Evolutionary conservation across 345 rosid genomes (phyloP), one percentile per base, ranked within the genome.

Genomic region (Linum trigynum): DNA sequence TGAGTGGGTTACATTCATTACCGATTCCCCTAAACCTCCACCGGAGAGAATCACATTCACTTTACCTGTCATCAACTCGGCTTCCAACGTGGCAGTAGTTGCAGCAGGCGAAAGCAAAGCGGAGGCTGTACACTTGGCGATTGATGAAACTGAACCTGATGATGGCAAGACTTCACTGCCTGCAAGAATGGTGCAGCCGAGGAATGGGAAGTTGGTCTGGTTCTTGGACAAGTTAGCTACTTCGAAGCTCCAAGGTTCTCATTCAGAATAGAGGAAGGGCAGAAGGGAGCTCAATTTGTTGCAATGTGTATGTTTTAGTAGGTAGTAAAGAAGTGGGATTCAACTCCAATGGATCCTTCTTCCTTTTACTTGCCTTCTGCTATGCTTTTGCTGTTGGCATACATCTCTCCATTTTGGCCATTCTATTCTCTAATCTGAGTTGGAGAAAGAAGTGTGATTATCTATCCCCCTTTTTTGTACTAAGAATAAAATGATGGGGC

Each of bases 1-100:
- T 4, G 85, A 85, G 8, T 92, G 98, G 98, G 87, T 90, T 45
- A 82, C 89, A 5, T 86, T 78, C 59, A 76, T 86, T 56, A 86
- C 84, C 3, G 74, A 92, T 73, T 87, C 96, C 48, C 96, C 97
- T 1, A 77, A 85, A 64, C 84, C 96, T 59, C 97, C 98, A 32
- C 91, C 91, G 0, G 97, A 90, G 83, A 88, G 98, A 77, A 86
- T 92, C 73, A 92, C 96, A 5, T 92, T 90, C 75, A 92, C 96
- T 60, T 66, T 92, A 69, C 97, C 96, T 0, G 96, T 90, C 81
- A 88, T 92, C 78, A 90, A 90, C 76, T 79, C 97, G 1, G 91
- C 98, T 39, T 79, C 96, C 59, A 85, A 78, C 14, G 94, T 92
- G 38, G 94, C 73, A 3, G 59, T 92, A 14, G 89, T 88, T 0